Evolutionary conservation across 2,329 filamentous ascomycete genomes (phyloP).

Genomic region (Aspergillus glaucus): DNA sequence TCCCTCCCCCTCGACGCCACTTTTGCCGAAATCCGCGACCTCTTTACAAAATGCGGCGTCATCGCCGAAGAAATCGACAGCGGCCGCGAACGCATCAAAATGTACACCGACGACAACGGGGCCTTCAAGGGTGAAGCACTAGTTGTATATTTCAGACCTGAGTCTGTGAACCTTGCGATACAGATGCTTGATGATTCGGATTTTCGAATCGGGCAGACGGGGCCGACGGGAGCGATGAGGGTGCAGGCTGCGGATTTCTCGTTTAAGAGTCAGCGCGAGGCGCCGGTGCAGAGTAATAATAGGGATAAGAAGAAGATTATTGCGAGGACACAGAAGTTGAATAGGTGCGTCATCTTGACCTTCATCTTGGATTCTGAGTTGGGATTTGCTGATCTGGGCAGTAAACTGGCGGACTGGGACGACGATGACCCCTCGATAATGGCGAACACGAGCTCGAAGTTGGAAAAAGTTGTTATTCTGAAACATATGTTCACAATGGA

Average conservation of each 20-base stretch:
- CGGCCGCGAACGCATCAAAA: constrained; percentile 80
- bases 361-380: not conserved
- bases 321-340: constrained; percentile 81
- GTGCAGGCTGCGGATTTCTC: constrained; percentile 82
- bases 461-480: constrained; percentile 78
- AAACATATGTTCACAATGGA: constrained; percentile 88
- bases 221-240: constrained; percentile 58
- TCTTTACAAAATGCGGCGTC: constrained; percentile 84
- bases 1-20: constrained; percentile 75
- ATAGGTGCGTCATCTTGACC: constrained; percentile 42
- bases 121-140: constrained; percentile 91
- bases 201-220: constrained; percentile 60
- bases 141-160: constrained; percentile 89
- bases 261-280: constrained; percentile 82
- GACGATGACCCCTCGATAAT: constrained; percentile 68
- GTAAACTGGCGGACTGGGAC: constrained; percentile 90
- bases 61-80: constrained; percentile 93
- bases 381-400: constrained; percentile 31
- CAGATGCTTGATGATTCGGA: constrained; percentile 53
- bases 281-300: constrained; percentile 45
- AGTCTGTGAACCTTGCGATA: constrained; percentile 68
- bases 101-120: constrained; percentile 76
- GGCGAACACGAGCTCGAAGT: constrained; percentile 52
- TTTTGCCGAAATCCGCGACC: constrained; percentile 69
- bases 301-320: constrained; percentile 85